These are phyloP conservation scores for Xylariales sp. DNA, from an alignment of 2,329 filamentous ascomycete species.

Conservation along the genomic window DNA sequence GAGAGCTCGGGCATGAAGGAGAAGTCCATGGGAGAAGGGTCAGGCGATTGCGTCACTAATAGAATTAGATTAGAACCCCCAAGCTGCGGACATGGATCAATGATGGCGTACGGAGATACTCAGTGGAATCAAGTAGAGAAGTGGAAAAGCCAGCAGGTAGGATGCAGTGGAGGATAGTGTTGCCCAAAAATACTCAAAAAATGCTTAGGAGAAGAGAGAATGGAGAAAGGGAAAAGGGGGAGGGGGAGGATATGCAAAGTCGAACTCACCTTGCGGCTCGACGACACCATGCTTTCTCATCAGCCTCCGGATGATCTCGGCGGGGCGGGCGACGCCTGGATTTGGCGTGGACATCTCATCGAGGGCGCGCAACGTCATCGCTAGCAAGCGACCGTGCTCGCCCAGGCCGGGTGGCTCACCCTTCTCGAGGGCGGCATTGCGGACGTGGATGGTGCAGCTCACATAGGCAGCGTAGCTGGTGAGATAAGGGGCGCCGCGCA, in stretches of 20 bases:
- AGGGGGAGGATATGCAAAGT: too few relatives aligned
- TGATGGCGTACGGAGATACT: too few relatives aligned
- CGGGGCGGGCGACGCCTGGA: conserved; percentile 1
- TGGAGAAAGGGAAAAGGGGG: too few relatives aligned
- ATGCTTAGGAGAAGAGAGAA: too few relatives aligned
- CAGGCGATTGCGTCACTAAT: not conserved
- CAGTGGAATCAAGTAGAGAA: too few relatives aligned
- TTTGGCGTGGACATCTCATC: conserved; percentile 2
- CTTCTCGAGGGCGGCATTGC: conserved; percentile 2
- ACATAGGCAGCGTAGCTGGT: conserved; percentile 2
- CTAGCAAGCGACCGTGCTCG: not conserved
- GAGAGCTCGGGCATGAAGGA: conserved; percentile 1
- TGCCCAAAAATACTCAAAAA: too few relatives aligned
- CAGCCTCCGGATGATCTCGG: not conserved
- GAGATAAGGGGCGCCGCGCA: not conserved
- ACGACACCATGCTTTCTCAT: conserved; percentile 2
- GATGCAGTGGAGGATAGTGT: too few relatives aligned
- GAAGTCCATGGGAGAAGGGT: not conserved
- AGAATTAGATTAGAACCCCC: not conserved
- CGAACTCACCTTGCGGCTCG: not conserved
- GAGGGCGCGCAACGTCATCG: not conserved
- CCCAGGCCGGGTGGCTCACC: not conserved
- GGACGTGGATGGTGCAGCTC: not conserved
- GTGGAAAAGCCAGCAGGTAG: too few relatives aligned
- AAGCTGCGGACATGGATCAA: too few relatives aligned